Base-by-base conservation (phyloP, 352 stramenopile genomes). In the Pseudoperonospora humuli region DNA sequence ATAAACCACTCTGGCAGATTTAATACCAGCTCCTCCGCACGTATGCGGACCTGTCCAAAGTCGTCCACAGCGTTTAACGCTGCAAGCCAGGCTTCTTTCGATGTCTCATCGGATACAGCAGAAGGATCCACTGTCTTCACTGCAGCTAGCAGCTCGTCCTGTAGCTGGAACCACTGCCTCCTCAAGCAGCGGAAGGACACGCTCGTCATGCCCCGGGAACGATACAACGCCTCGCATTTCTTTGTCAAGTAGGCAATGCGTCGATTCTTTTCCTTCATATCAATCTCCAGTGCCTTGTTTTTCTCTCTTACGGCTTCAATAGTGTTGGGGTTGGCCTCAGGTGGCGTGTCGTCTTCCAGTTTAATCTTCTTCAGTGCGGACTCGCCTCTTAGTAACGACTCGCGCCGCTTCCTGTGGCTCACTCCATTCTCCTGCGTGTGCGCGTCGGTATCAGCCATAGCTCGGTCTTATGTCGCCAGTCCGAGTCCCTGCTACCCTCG, bases 211-310 rank as follows among this genome's bases (percentile, higher is more conserved):
- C 61, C 73, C 36, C 61, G 61, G 7, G 72, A 67, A 3, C 63
- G 71, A 46, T 76, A 91, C 11, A 91, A 51, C 26, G 71, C 50
- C 57, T 86, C 68, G 61, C 75, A 89, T 39, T 84, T 89, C 6
- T 58, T 46, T 27, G 64, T 57, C 18, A 93, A 39, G 32, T 81
- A 88, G 25, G 56, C 32, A 24, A 90, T 85, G 5, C 81, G 76
- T 8, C 78, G 75, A 50, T 89, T 93, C 50, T 93, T 93, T 51
- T 93, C 81, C 37, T 66, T 61, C 50, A 89, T 52, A 20, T 88
- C 74, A 26, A 88, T 64, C 51, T 74, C 68, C 64, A 93, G 50
- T 26, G 76, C 75, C 35, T 65, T 67, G 60, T 93, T 93, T 34
- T 74, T 73, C 45, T 88, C 70, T 10, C 63, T 66, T 36, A 93